phyloP scores from a whole-genome alignment of 441 rosid species.

The Mallotus repandus region DNA sequence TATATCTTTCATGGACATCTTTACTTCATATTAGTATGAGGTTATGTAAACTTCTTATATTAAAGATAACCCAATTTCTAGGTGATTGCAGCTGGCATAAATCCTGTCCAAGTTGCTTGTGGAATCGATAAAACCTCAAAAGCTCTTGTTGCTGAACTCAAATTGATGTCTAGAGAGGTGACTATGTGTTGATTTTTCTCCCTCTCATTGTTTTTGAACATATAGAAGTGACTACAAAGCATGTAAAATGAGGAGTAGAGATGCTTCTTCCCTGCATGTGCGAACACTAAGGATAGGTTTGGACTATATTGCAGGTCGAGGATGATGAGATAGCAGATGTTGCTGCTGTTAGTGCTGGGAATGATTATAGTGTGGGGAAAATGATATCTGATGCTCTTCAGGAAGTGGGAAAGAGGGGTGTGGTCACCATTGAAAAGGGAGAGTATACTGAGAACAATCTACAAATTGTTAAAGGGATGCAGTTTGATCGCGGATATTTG shows the following conservation, averaged over 20 bases:
- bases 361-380: constrained; percentile 66
- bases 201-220: neutral
- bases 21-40: neutral
- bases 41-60: constrained; percentile 10
- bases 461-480: constrained; percentile 85
- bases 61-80: constrained; percentile 31
- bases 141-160: constrained; percentile 80
- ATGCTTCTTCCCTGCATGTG: neutral
- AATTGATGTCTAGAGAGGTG: constrained; percentile 84
- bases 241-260: constrained; percentile 1
- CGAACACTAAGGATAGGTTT: neutral
- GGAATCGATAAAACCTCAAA: constrained; percentile 76
- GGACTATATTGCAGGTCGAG: constrained; percentile 54
- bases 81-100: constrained; percentile 78
- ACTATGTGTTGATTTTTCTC: neutral
- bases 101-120: constrained; percentile 75
- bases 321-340: constrained; percentile 79
- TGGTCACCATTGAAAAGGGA: constrained; percentile 75
- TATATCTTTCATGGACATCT: neutral
- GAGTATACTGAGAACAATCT: constrained; percentile 51
- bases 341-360: constrained; percentile 90
- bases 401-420: constrained; percentile 69
- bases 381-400: constrained; percentile 68
- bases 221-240: neutral
- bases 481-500: constrained; percentile 80